Evolutionary conservation across 345 rosid species (phyloP), one percentile per base, ranked within the genome.

Genomic region (Alliaria petiolata): DNA sequence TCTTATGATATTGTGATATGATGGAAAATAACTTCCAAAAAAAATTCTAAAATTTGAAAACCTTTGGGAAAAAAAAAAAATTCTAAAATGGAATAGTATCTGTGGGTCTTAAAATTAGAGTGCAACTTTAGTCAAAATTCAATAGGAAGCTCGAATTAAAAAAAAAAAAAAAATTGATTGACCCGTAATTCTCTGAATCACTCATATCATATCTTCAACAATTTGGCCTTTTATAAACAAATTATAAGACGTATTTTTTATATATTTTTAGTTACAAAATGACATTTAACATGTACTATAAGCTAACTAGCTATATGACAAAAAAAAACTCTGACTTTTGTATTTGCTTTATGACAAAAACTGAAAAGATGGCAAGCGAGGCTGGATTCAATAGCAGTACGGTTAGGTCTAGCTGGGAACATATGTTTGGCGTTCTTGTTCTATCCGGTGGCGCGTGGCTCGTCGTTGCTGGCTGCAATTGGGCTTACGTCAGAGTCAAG

Each of bases 381-480:
- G 76, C 45, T 93, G 63, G 55, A 42, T 2, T 54, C 4, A 0
- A 36, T 81, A 13, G 87, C 77, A 3, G 10, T 83, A 9, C 31
- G 61, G 55, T 34, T 91, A 15, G 98, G 87, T 1, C 9, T 91
- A 2, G 75, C 82, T 6, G 98, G 98, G 47, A 82, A 87, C 77
- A 67, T 89, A 34, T 78, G 87, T 11, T 68, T 87, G 4, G 49
- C 89, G 20, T 82, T 91, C 62, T 76, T 93, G 19, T 91, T 93
- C 72, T 86, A 83, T 47, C 97, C 97, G 12, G 98, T 93, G 79
- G 78, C 92, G 3, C 86, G 98, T 6, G 89, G 89, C 0, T 91
- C 97, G 0, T 91, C 96, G 43, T 59, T 93, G 76, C 78, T 93
- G 31, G 84, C 85, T 6, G 52, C 84, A 19, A 60, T 93, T 6